Evolutionary conservation across 1,139 yeast species (phyloP).

Genomic region (Fermentozyma sake): DNA sequence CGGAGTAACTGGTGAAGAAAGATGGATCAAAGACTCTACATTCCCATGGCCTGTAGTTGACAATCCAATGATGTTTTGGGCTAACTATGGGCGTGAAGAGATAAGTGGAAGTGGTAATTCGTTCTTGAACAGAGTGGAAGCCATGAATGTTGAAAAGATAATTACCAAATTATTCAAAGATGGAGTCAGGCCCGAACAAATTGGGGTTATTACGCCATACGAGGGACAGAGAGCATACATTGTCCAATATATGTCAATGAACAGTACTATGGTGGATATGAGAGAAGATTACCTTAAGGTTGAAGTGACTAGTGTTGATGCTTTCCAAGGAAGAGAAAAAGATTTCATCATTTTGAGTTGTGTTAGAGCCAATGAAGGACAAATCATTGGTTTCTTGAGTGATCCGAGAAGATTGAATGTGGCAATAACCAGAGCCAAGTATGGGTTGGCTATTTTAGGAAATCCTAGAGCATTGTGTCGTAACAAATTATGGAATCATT

Average conservation of each 20-base stretch:
- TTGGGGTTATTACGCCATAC: slow-evolving; percentile 92
- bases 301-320: slow-evolving; percentile 91
- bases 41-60: slow-evolving; percentile 90
- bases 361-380: slow-evolving; percentile 84
- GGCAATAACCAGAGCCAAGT: slow-evolving; percentile 87
- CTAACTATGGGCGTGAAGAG: slow-evolving; percentile 85
- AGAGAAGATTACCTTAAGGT: slow-evolving; percentile 65
- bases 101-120: slow-evolving; percentile 80
- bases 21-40: slow-evolving; percentile 49
- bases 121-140: slow-evolving; percentile 84
- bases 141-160: slow-evolving; percentile 81
- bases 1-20: slow-evolving; percentile 76
- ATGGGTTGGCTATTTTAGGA: slow-evolving; percentile 78
- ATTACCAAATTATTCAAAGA: slow-evolving; percentile 71
- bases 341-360: slow-evolving; percentile 86
- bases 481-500: slow-evolving; percentile 74
- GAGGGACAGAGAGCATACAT: slow-evolving; percentile 90
- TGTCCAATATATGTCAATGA: slow-evolving; percentile 71
- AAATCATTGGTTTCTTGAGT: slow-evolving; percentile 78
- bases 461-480: slow-evolving; percentile 75
- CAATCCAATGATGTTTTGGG: slow-evolving; percentile 95
- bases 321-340: slow-evolving; percentile 95
- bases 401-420: slow-evolving; percentile 92
- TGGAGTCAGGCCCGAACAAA: slow-evolving; percentile 77
- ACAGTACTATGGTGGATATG: slow-evolving; percentile 56